phyloP scores from a whole-genome alignment of 768 basidiomycete species.

The Lactarius psammicola region DNA sequence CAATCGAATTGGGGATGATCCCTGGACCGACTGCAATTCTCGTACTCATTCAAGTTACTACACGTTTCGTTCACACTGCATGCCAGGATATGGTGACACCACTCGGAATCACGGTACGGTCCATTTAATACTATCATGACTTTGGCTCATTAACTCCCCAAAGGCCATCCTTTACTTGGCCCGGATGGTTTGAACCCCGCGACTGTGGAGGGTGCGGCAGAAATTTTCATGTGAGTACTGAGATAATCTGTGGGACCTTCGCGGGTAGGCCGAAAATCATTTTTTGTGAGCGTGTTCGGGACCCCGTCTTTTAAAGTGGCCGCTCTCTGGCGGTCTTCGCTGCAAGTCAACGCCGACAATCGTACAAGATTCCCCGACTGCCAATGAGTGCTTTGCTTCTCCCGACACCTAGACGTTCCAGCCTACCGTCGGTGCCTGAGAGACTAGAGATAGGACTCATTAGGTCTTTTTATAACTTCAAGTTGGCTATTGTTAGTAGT shows the following conservation, averaged over 20 bases:
- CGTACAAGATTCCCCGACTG: neutral
- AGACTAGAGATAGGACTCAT: neutral
- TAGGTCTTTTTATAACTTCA: no score
- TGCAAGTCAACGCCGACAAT: neutral
- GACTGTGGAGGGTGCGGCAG: neutral
- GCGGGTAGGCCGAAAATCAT: neutral
- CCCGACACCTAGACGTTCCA: neutral
- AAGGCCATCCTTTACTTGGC: neutral
- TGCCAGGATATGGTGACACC: neutral
- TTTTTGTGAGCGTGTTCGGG: neutral
- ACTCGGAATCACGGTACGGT: neutral
- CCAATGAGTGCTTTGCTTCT: neutral
- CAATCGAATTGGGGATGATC: neutral
- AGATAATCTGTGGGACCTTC: neutral
- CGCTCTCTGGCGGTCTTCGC: neutral
- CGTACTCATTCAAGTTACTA: neutral
- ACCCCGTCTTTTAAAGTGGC: neutral
- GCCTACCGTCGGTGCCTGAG: neutral
- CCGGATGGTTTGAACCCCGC: neutral
- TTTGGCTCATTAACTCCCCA: neutral
- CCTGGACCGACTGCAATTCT: neutral
- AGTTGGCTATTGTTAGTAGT: no score
- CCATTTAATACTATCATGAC: neutral
- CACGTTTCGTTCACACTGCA: neutral
- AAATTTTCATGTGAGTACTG: neutral